Conservation (phyloP, 331 rosid species). For the Saraca asoca region DNA sequence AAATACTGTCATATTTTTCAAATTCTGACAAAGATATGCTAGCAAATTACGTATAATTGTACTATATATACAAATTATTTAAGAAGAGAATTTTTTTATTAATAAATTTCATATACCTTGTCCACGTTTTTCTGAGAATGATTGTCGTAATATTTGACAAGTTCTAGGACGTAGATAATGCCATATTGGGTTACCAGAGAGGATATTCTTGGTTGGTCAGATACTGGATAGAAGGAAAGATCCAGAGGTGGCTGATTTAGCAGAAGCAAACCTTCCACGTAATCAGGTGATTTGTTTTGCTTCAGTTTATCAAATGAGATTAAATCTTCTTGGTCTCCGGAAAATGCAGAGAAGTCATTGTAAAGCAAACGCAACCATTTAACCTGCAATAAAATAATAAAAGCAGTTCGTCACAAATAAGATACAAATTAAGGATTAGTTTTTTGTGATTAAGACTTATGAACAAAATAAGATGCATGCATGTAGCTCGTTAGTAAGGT, state of each 20-base stretch:
- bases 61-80: no score
- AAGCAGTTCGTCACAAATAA: background rate
- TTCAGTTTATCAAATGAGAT: constrained; percentile 52
- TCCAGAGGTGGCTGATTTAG: constrained; percentile 60
- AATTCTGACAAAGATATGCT: no score
- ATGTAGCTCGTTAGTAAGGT: background rate
- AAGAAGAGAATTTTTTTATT: no score
- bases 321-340: constrained; percentile 72
- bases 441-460: constrained; percentile 31
- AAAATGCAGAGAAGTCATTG: constrained; percentile 56
- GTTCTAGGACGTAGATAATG: constrained; percentile 64
- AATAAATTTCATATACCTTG: background rate
- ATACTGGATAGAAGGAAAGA: constrained; percentile 62
- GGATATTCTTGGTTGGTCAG: constrained; percentile 47
- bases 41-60: no score
- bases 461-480: constrained; percentile 11
- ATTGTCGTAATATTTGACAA: constrained; percentile 63
- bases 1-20: no score
- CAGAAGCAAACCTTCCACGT: constrained; percentile 78
- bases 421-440: background rate
- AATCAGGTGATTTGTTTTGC: constrained; percentile 49
- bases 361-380: constrained; percentile 83
- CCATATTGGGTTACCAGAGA: constrained; percentile 46
- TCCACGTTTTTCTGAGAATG: constrained; percentile 17
- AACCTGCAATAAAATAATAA: constrained; percentile 51